Evolutionary conservation across 108 stramenopile species (phyloP).

Genomic region (Pseudonitzschia delicatissima): DNA sequence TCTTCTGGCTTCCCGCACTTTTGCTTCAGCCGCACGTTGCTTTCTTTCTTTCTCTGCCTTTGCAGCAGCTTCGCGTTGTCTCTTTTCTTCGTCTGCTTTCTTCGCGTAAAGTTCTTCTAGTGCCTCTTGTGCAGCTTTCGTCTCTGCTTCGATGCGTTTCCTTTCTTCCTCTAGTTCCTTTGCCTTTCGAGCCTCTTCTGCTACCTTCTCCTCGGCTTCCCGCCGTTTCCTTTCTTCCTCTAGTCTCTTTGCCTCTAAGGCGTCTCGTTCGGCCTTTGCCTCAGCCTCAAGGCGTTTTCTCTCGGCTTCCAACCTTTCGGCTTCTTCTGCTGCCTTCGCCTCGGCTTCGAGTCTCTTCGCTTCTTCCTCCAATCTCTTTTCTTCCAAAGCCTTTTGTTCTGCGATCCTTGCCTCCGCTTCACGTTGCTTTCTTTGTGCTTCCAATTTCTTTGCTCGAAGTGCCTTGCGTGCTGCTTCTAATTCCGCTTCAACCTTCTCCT

Average conservation of each 20-base stretch:
- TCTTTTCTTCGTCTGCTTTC: conserved; percentile 9
- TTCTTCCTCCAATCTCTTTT: neutral
- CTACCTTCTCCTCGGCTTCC: conserved; percentile 1
- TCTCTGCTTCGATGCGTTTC: neutral
- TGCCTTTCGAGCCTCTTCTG: no score
- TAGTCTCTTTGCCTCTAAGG: neutral
- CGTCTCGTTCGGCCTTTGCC: conserved; percentile 4
- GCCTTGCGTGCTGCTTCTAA: no score
- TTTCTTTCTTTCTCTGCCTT: conserved; percentile 1
- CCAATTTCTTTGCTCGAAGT: neutral
- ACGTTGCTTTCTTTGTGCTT: neutral
- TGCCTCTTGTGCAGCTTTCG: neutral
- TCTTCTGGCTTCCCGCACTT: neutral
- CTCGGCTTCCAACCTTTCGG: no score
- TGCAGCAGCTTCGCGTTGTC: neutral
- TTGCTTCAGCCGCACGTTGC: neutral
- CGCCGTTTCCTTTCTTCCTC: conserved; percentile 1
- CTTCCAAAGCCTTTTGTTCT: no score
- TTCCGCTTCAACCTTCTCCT: neutral
- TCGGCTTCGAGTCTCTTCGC: neutral
- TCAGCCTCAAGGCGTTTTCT: neutral
- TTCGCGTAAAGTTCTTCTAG: neutral
- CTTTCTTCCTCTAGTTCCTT: neutral
- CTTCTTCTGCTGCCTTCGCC: neutral
- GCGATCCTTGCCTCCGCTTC: neutral